Evolutionary conservation across 2,329 filamentous ascomycete genomes (phyloP).

Genomic region (Tympanopsis confertula): DNA sequence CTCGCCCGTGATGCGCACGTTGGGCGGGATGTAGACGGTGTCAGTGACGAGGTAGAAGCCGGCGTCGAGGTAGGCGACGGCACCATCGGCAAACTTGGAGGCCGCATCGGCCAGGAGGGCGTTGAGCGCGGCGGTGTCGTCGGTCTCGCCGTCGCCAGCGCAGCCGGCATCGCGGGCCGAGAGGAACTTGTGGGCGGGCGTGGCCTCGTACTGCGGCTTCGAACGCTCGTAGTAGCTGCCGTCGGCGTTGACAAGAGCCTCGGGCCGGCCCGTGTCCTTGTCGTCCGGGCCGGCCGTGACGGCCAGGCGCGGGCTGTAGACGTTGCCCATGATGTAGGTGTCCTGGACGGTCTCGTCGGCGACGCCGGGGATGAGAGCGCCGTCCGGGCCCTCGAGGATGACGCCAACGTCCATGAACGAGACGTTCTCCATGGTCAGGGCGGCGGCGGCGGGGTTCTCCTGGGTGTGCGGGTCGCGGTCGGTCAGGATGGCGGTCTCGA

Average conservation of each 20-base stretch:
- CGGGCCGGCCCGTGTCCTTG: conserved; percentile 16
- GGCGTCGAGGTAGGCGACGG: conserved; percentile 7
- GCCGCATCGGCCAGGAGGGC: not conserved
- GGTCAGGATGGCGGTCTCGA: conserved; percentile 34
- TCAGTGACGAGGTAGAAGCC: conserved; percentile 24
- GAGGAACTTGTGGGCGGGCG: conserved; percentile 22
- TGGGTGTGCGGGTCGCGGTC: conserved; percentile 24
- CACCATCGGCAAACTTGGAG: not conserved
- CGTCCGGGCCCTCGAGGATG: conserved; percentile 21
- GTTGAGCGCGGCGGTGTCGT: conserved; percentile 3
- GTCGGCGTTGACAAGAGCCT: conserved; percentile 26
- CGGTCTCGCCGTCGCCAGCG: conserved; percentile 3
- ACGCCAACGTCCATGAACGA: conserved; percentile 34
- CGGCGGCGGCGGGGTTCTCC: conserved; percentile 29
- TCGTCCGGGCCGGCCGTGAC: conserved; percentile 13
- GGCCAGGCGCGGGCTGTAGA: conserved; percentile 20
- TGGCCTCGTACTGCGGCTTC: conserved; percentile 39
- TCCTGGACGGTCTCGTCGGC: conserved; percentile 25
- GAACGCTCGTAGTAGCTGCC: conserved; percentile 34
- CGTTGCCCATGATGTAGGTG: conserved; percentile 25
- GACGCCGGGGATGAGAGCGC: conserved; percentile 20
- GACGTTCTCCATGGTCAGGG: conserved; percentile 42
- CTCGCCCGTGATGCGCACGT: conserved; percentile 57
- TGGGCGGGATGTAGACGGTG: conserved; percentile 40
- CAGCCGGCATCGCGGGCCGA: conserved; percentile 22